Conservation (phyloP, 1,284 basidiomycete species). For the Austroboletus novae-zelandiae region DNA sequence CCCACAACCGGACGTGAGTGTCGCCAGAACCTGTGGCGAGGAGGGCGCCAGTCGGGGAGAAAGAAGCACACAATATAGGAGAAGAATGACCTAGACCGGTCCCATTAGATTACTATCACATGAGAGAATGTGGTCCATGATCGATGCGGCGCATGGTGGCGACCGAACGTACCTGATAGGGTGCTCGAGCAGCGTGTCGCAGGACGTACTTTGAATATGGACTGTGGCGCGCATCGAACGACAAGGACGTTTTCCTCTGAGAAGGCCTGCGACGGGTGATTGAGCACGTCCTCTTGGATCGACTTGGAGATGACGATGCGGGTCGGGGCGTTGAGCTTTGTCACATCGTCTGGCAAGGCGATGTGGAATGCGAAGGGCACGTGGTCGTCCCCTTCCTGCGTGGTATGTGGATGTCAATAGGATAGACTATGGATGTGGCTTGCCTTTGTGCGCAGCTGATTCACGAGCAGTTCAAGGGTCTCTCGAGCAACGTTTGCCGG, state of each 20-base stretch:
- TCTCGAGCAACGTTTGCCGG: conserved; percentile 87
- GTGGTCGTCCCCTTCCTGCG: conserved; percentile 74
- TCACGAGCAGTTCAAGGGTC: conserved; percentile 81
- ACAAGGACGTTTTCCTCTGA: conserved; percentile 86
- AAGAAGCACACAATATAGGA: conserved; percentile 93
- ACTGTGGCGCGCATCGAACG: conserved; percentile 90
- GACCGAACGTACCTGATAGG: conserved; percentile 62
- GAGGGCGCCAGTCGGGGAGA: conserved; percentile 89
- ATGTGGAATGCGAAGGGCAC: conserved; percentile 90
- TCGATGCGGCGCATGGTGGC: conserved; percentile 11
- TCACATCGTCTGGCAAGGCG: conserved; percentile 55
- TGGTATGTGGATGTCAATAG: conserved; percentile 5
- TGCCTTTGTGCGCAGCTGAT: conserved; percentile 77
- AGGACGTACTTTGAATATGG: conserved; percentile 92
- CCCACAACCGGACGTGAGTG: conserved; percentile 91
- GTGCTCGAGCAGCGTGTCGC: conserved; percentile 94
- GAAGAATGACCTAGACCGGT: conserved; percentile 73
- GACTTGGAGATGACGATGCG: conserved; percentile 79
- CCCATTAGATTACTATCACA: conserved; percentile 6
- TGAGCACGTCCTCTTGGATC: conserved; percentile 76
- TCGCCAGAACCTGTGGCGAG: conserved; percentile 97
- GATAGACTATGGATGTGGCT: conserved; percentile 15
- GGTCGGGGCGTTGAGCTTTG: conserved; percentile 59
- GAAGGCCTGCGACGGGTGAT: conserved; percentile 68
- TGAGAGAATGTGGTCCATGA: conserved; percentile 4